phyloP scores from a whole-genome alignment of 2,329 filamentous ascomycete genomes.

The Arthroderma uncinatum region DNA sequence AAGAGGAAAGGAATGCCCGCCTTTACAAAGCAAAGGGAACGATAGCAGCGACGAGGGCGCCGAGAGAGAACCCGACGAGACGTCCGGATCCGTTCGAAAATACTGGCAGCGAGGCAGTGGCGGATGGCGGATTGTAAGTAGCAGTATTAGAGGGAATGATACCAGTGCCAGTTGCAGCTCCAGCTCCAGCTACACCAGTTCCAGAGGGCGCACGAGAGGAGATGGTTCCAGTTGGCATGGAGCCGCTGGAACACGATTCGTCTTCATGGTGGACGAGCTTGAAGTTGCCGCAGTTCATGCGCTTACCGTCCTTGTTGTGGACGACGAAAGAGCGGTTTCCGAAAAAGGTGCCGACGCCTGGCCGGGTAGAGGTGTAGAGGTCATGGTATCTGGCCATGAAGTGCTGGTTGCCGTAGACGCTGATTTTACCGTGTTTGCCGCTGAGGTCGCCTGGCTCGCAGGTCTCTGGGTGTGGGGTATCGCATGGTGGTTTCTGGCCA shows the following conservation, averaged over 20 bases:
- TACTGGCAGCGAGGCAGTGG: neutral
- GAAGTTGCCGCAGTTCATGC: constrained; percentile 50
- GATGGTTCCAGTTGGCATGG: neutral
- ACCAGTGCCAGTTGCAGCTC: constrained; percentile 1
- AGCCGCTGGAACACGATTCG: neutral
- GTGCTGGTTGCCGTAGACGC: constrained; percentile 27
- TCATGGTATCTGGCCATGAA: constrained; percentile 36
- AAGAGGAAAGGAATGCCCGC: neutral
- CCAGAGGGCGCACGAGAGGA: no score
- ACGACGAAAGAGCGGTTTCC: constrained; percentile 46
- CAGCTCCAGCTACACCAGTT: no score
- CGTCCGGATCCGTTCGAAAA: neutral
- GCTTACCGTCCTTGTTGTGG: constrained; percentile 40
- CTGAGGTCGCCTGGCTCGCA: constrained; percentile 69
- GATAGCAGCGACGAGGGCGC: neutral
- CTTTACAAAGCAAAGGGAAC: neutral
- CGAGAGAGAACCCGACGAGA: constrained; percentile 1
- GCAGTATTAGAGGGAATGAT: neutral
- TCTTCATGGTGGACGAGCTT: constrained; percentile 9
- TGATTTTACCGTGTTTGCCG: constrained; percentile 59
- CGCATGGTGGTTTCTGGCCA: constrained; percentile 51
- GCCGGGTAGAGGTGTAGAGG: constrained; percentile 38
- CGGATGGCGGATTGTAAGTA: neutral
- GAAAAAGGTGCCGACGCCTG: constrained; percentile 37
- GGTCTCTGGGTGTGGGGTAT: constrained; percentile 44